These are phyloP conservation scores for Exophiala viscosa DNA, from an alignment of 2,329 filamentous ascomycete genomes.

Conservation along the genomic window DNA sequence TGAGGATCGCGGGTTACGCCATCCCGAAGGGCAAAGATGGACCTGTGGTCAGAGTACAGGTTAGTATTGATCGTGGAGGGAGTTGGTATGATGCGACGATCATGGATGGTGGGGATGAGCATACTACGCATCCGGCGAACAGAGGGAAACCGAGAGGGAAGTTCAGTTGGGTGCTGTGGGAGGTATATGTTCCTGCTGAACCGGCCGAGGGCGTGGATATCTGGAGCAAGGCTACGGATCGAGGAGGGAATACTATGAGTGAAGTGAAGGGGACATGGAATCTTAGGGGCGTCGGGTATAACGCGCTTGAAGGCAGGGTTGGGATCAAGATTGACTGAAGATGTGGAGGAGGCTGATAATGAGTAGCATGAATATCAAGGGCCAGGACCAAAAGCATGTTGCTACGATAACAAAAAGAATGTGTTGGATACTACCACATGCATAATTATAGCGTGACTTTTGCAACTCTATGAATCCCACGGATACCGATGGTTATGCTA, in stretches of 20 bases:
- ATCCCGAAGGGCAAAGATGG: slow-evolving; percentile 52
- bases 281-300: slow-evolving; percentile 57
- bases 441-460: background rate
- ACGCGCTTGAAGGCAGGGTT: slow-evolving; percentile 51
- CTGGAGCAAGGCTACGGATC: slow-evolving; percentile 53
- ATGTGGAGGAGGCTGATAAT: background rate
- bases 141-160: slow-evolving; percentile 30
- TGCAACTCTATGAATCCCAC: background rate
- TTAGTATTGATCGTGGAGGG: slow-evolving; percentile 48
- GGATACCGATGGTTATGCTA: background rate
- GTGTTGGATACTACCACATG: too few relatives aligned
- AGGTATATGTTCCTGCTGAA: slow-evolving; percentile 39
- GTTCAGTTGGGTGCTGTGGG: slow-evolving; percentile 58
- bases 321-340: slow-evolving; percentile 1
- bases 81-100: slow-evolving; percentile 50
- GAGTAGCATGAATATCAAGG: background rate
- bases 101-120: slow-evolving; percentile 17
- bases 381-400: background rate
- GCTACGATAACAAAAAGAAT: background rate
- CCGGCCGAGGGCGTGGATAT: slow-evolving; percentile 42
- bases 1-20: slow-evolving; percentile 54
- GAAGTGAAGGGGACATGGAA: slow-evolving; percentile 54
- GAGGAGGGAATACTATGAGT: slow-evolving; percentile 44
- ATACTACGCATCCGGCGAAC: slow-evolving; percentile 9
- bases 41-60: slow-evolving; percentile 52